These are phyloP conservation scores for Gloeopeniophorella convolvens DNA, from an alignment of 768 basidiomycete genomes.

Conservation along the genomic window DNA sequence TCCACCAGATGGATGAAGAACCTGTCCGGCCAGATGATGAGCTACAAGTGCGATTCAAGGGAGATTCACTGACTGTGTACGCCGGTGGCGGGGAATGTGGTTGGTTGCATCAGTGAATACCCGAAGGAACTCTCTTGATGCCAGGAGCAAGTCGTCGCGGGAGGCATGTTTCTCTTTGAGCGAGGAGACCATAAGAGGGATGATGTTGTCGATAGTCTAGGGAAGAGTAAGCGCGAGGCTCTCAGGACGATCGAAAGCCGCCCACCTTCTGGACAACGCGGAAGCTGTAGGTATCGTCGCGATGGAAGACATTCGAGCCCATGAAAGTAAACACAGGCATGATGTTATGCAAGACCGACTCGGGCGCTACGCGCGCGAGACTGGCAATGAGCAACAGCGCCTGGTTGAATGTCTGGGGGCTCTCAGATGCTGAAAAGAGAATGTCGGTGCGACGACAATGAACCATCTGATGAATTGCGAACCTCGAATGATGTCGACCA, in stretches of 20 bases:
- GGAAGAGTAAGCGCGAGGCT: neutral
- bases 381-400: conserved; percentile 83
- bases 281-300: conserved; percentile 94
- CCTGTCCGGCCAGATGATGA: conserved; percentile 34
- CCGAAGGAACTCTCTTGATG: conserved; percentile 73
- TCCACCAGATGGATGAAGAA: conserved; percentile 88
- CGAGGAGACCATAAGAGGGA: conserved; percentile 87
- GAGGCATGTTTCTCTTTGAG: conserved; percentile 51
- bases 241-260: neutral
- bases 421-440: conserved; percentile 58
- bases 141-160: conserved; percentile 56
- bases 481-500: conserved; percentile 86
- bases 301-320: conserved; percentile 96
- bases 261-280: conserved; percentile 86
- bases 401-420: conserved; percentile 93
- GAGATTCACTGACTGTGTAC: conserved; percentile 57
- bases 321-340: conserved; percentile 99
- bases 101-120: conserved; percentile 92
- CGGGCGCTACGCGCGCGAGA: conserved; percentile 77
- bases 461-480: conserved; percentile 17
- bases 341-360: conserved; percentile 87
- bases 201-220: conserved; percentile 88
- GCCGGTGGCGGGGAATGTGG: conserved; percentile 89
- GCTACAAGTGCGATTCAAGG: conserved; percentile 7
- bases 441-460: conserved; percentile 5